Base-by-base conservation (phyloP, 768 basidiomycete species). In the Austroboletus festivus region DNA sequence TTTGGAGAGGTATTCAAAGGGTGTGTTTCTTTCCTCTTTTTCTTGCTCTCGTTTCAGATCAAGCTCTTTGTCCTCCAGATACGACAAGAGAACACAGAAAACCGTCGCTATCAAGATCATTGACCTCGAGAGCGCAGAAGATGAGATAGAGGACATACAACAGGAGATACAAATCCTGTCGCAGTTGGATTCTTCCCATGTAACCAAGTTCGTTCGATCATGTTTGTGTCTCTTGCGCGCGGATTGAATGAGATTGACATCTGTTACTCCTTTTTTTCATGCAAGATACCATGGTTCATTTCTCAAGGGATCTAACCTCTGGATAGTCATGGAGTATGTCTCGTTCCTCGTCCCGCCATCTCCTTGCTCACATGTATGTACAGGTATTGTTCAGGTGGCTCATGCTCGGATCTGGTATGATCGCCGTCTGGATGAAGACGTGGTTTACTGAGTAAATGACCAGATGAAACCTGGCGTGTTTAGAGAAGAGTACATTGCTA, bases 1-100 rank as follows among this genome's bases (percentile, higher is more conserved):
- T 98, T 99, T 62, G 96, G 95, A 62, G 96, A 97, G 70, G 94
- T 98, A n/a, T 97, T 89, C 75, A 97, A 97, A 72, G 96, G 94
- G 93, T 93, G 48, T 47, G 78, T 61, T 39, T 46, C 41, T 33
- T 55, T 44, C 34, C 33, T 48, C 7, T 42, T 23, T 46, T 49
- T 39, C 46, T 34, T 23, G 31, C 43, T 51, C 18, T 50, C 50
- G 42, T 54, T 52, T 44, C 33, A 20, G 3, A 31, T 53, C 42
- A 9, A 42, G 24, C 21, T 31, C 12, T 15, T 22, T 26, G 28
- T 23, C 42, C 21, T 19, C 6, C 57, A 96, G 94, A 48, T 97
- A 90, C 62, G 94, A 98, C 72, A 92, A 92, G 65, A 80, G 92
- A 50, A 96, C 94, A 21, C 90, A 93, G 68, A 88, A 87, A 74